Percentiles rank a stretch among this genome's conserved stretches.
These are phyloP conservation scores for Rhodotorula paludigena DNA, from an alignment of 768 basidiomycete species.

Conservation along the genomic window DNA sequence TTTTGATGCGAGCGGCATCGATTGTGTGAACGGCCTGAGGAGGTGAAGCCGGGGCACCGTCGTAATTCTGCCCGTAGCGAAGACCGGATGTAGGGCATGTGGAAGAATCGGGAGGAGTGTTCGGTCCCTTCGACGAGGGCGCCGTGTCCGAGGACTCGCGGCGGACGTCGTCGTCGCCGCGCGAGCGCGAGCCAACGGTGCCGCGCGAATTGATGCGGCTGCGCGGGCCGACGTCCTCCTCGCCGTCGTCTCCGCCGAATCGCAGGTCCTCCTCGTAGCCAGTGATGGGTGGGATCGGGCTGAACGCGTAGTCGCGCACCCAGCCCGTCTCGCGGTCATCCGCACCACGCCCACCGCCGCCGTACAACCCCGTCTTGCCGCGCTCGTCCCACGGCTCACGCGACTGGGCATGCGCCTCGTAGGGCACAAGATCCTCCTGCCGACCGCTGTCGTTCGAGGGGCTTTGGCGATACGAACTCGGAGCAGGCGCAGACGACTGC, in stretches of 20 bases:
- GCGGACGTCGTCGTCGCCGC: not conserved
- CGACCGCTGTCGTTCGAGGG: not conserved
- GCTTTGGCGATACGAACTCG: not conserved
- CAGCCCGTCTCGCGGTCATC: conserved; percentile 37
- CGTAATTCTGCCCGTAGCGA: not conserved
- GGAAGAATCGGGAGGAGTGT: not conserved
- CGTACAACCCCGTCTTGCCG: conserved; percentile 30
- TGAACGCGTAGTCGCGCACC: conserved; percentile 21
- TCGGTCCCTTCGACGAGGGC: conserved; percentile 16
- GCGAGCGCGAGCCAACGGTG: not conserved
- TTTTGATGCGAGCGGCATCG: conserved; percentile 6
- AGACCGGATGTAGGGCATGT: not conserved
- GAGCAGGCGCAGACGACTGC: not conserved
- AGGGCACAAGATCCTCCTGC: not conserved
- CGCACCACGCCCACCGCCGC: conserved; percentile 35
- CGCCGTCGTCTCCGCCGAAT: conserved; percentile 10
- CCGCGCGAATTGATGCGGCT: not conserved
- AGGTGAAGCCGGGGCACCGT: not conserved
- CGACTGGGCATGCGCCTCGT: not conserved
- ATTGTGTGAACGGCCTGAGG: conserved; percentile 6
- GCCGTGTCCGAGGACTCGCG: conserved; percentile 9
- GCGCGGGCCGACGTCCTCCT: not conserved
- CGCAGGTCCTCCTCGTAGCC: conserved; percentile 27
- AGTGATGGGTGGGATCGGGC: not conserved
- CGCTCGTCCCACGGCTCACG: conserved; percentile 28